Evolutionary conservation across 75 land plant genomes (phyloP), one percentile per base, ranked within the genome.

Genomic region (Sequoia sempervirens): DNA sequence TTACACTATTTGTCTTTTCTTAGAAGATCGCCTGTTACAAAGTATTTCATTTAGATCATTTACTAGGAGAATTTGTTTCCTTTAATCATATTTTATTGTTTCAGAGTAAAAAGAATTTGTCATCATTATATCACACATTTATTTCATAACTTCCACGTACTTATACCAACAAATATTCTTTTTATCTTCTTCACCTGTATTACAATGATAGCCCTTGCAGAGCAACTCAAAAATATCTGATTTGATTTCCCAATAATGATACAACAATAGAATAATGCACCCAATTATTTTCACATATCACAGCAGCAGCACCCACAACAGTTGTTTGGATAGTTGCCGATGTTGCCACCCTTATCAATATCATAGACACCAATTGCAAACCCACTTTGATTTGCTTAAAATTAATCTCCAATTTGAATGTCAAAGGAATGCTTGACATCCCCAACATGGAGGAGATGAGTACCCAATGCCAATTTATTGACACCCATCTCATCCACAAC

Each of bases 371-470:
- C 8, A 61, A 61, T 8, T 23, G n/a, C 66, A 61, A 61, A 61
- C 66, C n/a, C n/a, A 61, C 7, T 61, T 61, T 61, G 7, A 5
- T 61, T 61, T 61, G 66, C 66, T 61, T 32, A 70, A 32, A 76
- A 28, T 14, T 36, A 53, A 81, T 34, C 69, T 92, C 84, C 91
- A 69, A 91, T 34, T 83, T 84, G 82, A 23, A 93, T 58, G 47
- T 23, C 88, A 37, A 93, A 84, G 1, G 90, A 87, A 75, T 89
- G 91, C 81, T 82, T 88, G 87, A 90, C 84, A 84, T 26, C 84
- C 13, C 95, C 95, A 1, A 93, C 87, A 85, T 92, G 93, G 38
- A 93, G 92, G 4, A 87, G n/a, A 86, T 93, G 95, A 10, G 84
- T n/a, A 53, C 95, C 95, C 81, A 93, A 64, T 1, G 89, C 87